Evolutionary conservation across 1,139 yeast genomes (phyloP).

Genomic region (Blastobotrys serpentis): DNA sequence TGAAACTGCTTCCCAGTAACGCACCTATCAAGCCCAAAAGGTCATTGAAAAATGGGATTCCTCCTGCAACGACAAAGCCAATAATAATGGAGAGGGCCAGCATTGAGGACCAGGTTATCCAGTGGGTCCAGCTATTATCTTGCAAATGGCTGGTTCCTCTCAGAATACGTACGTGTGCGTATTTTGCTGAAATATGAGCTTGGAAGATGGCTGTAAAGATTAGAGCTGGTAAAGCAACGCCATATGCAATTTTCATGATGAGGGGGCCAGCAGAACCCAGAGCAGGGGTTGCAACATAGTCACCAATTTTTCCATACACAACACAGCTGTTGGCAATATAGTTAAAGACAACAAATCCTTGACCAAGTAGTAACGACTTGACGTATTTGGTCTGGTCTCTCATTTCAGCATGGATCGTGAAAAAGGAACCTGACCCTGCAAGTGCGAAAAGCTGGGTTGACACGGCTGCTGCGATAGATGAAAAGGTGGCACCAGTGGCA

Average conservation of each 20-base stretch:
- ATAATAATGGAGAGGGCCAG: constrained; percentile 48
- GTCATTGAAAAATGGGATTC: constrained; percentile 61
- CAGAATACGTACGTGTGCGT: constrained; percentile 14
- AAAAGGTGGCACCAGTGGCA: constrained; percentile 51
- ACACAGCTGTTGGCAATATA: constrained; percentile 56
- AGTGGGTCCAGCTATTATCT: constrained; percentile 42
- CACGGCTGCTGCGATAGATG: constrained; percentile 56
- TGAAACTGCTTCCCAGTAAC: constrained; percentile 38
- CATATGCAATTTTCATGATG: constrained; percentile 54
- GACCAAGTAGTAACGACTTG: constrained; percentile 54
- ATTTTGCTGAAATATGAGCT: constrained; percentile 22
- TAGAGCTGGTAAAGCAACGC: constrained; percentile 63
- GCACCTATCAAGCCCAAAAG: constrained; percentile 60
- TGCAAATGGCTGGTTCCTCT: constrained; percentile 17
- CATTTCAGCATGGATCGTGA: constrained; percentile 64
- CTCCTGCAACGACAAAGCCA: constrained; percentile 59
- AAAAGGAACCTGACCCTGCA: constrained; percentile 63
- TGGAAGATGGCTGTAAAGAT: constrained; percentile 47
- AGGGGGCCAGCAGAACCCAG: constrained; percentile 51
- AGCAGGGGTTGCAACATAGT: constrained; percentile 58
- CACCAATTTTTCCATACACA: constrained; percentile 58
- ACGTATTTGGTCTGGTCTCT: constrained; percentile 55
- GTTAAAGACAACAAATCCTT: constrained; percentile 48
- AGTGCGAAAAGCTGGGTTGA: constrained; percentile 60
- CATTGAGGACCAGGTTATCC: constrained; percentile 52